Conservation (phyloP, 768 basidiomycete genomes). For the Lentinula lateritia region DNA sequence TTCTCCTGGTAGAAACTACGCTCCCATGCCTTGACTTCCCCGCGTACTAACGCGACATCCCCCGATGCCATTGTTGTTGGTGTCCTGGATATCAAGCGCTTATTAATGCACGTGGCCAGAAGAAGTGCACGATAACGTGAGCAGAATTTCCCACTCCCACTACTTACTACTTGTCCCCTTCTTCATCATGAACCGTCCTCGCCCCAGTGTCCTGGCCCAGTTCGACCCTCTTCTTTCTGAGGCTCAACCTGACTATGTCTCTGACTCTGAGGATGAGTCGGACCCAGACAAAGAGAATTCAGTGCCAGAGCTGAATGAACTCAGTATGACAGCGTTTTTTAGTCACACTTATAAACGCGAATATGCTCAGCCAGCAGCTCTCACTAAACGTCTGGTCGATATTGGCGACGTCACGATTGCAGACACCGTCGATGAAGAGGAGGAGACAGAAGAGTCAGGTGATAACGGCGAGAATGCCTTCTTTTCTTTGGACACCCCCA, state of each 20-base stretch:
- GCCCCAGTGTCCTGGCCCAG: conserved; percentile 41
- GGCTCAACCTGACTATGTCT: conserved; percentile 17
- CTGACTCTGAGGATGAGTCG: conserved; percentile 10
- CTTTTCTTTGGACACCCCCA: conserved; percentile 12
- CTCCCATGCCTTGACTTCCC: conserved; percentile 78
- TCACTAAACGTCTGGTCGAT: conserved; percentile 40
- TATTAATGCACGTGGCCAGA: background rate
- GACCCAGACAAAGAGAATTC: conserved; percentile 47
- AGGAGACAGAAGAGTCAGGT: conserved; percentile 8
- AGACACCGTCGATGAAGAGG: conserved; percentile 21
- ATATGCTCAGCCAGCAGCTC: conserved; percentile 20
- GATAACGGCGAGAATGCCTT: conserved; percentile 29
- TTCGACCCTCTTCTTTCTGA: conserved; percentile 42
- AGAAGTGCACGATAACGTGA: background rate
- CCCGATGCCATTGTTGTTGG: conserved; percentile 12
- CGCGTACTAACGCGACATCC: conserved; percentile 46
- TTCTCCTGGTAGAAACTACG: conserved; percentile 54
- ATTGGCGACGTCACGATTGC: conserved; percentile 44
- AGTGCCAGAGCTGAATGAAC: conserved; percentile 14
- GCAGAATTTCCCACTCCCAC: background rate
- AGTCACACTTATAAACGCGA: conserved; percentile 21
- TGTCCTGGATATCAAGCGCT: background rate
- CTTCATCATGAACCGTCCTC: conserved; percentile 27
- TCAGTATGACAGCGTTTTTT: conserved; percentile 32
- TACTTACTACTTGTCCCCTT: background rate